Base-by-base conservation (phyloP, 2,329 filamentous ascomycete species). In the Neophaeococcomyces mojaviensis region DNA sequence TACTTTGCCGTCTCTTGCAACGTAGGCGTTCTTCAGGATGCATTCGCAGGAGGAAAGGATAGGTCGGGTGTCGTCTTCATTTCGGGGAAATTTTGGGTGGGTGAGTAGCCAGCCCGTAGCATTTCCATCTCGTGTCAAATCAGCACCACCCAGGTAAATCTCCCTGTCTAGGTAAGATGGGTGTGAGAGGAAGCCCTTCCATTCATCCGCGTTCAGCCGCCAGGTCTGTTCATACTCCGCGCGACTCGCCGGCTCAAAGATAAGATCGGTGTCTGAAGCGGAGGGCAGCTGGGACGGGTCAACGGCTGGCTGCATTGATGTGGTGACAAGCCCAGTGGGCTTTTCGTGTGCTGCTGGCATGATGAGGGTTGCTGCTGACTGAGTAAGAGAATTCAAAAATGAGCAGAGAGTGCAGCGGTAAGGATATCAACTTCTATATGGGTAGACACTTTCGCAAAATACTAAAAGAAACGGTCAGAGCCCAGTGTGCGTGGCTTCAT, bases 81-180 rank as follows among this genome's bases (percentile, higher is more conserved):
- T 32, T 9, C 20, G 7, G 55, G 62, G 54, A 34, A 67, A 55
- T 35, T 55, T 57, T 33, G 62, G 56, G 54, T 79, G 72, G 13
- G 80, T 71, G 16, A 83, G 63, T 42, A 80, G 70, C 79, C 79
- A 83, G 48, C 70, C 70, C 2, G 74, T 79, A 45, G 81, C 68
- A 2, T 71, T 72, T 24, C 74, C 76, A 47, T 79, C 68, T 47
- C 64, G 68, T 22, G 74, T 77, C 46, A 81, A 61, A 2, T 67
- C 64, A 54, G 78, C 74, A 32, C 66, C 59, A 32, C 67, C 60
- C 5, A 83, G 69, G 38, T 69, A 60, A 16, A 70, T 62, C 59
- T 83, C 79, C 40, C 79, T 74, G 12, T 69, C 68, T 19, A 81
- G 67, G 55, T 82, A 83, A 34, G 73, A 67, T 20, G 76, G 67